These are phyloP conservation scores for Tephrocybe sp. DNA, from an alignment of 768 basidiomycete species.

Conservation along the genomic window DNA sequence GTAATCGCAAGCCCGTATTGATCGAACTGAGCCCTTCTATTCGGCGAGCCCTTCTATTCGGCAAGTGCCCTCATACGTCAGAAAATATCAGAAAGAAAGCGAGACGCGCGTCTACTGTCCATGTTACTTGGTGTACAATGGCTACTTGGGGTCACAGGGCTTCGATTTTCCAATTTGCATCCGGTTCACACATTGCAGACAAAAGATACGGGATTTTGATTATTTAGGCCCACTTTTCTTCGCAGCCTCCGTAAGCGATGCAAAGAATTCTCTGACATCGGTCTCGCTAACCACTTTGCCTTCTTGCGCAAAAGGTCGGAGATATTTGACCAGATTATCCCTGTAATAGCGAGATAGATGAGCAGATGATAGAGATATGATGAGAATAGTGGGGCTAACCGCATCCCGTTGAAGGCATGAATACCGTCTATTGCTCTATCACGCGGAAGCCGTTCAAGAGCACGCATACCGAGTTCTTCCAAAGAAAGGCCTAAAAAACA, in stretches of 20 bases:
- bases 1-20: too few relatives aligned
- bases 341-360: constrained; percentile 33
- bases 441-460: constrained; percentile 69
- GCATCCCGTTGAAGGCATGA: constrained; percentile 80
- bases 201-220: not conserved
- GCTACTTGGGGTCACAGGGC: too few relatives aligned
- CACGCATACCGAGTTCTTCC: constrained; percentile 83
- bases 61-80: too few relatives aligned
- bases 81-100: too few relatives aligned
- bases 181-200: not conserved
- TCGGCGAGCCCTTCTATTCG: too few relatives aligned
- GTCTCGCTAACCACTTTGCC: constrained; percentile 73
- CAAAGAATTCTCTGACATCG: constrained; percentile 72
- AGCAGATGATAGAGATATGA: constrained; percentile 4
- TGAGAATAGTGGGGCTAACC: constrained; percentile 42
- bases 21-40: too few relatives aligned
- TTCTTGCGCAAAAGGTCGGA: constrained; percentile 78
- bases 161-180: too few relatives aligned
- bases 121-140: too few relatives aligned
- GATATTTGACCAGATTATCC: constrained; percentile 67
- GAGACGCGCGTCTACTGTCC: too few relatives aligned
- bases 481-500: constrained; percentile 63
- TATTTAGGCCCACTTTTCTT: constrained; percentile 26
- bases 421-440: constrained; percentile 84
- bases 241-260: constrained; percentile 41